Conservation (phyloP, 306 rosid genomes). For the Oemleria cerasiformis region DNA sequence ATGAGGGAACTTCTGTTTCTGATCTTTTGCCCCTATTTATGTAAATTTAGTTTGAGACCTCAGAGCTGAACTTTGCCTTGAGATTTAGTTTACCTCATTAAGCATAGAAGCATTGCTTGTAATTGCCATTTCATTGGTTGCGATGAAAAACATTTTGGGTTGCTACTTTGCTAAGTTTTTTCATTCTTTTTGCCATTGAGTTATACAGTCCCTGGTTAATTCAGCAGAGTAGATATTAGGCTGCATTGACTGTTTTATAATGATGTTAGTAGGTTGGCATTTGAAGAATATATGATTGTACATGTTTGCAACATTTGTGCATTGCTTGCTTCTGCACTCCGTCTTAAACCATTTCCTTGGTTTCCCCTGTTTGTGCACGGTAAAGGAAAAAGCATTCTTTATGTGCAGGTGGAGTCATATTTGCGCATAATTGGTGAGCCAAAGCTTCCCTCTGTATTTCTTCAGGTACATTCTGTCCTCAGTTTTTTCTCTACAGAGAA, state of each 20-base stretch:
- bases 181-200: neutral
- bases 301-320: neutral
- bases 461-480: constrained; percentile 55
- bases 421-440: constrained; percentile 81
- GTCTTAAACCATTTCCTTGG: neutral
- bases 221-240: neutral
- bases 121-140: neutral
- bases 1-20: neutral
- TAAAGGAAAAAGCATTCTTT: neutral
- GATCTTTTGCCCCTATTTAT: neutral
- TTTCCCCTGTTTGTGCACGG: neutral
- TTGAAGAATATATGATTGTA: neutral
- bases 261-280: neutral
- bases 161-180: neutral
- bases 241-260: neutral
- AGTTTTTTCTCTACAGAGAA: neutral
- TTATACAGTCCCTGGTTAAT: neutral
- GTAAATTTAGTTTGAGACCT: neutral
- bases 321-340: neutral
- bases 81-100: neutral
- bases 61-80: neutral
- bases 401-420: constrained; percentile 80
- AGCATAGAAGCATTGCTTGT: neutral
- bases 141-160: neutral
- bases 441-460: constrained; percentile 89